These are phyloP conservation scores for Diplocarpon rosae DNA, from an alignment of 2,329 filamentous ascomycete species.

Conservation along the genomic window DNA sequence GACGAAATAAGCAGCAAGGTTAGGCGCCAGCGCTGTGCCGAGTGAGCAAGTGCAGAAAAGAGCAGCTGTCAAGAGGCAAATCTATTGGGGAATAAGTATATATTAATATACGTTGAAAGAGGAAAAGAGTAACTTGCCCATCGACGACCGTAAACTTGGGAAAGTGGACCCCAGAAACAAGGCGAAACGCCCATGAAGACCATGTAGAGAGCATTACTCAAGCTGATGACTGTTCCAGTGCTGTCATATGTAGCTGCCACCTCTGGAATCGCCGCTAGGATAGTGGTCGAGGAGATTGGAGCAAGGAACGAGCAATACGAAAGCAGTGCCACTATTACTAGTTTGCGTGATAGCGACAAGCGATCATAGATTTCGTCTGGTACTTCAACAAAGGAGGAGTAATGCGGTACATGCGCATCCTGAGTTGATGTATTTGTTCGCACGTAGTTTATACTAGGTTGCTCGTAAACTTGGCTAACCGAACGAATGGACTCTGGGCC, in stretches of 20 bases:
- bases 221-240: slow-evolving; percentile 57
- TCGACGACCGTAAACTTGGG: slow-evolving; percentile 50
- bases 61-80: slow-evolving; percentile 46
- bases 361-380: slow-evolving; percentile 51
- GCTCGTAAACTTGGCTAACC: slow-evolving; percentile 8
- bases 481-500: slow-evolving; percentile 17
- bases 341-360: slow-evolving; percentile 50
- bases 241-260: slow-evolving; percentile 55
- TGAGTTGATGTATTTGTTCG: slow-evolving; percentile 22
- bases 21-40: slow-evolving; percentile 61
- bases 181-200: slow-evolving; percentile 62
- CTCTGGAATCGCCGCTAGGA: slow-evolving; percentile 64
- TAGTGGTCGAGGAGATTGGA: slow-evolving; percentile 62
- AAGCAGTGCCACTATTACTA: slow-evolving; percentile 55
- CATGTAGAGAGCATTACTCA: slow-evolving; percentile 67
- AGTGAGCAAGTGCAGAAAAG: slow-evolving; percentile 61
- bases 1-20: slow-evolving; percentile 59
- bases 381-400: slow-evolving; percentile 20
- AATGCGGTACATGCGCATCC: slow-evolving; percentile 23
- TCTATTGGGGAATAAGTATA: slow-evolving; percentile 28
- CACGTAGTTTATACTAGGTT: slow-evolving; percentile 12
- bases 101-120: not conserved
- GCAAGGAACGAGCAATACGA: slow-evolving; percentile 68
- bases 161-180: slow-evolving; percentile 62
- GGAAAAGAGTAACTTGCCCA: slow-evolving; percentile 32